phyloP scores from a whole-genome alignment of 2,329 filamentous ascomycete genomes.

The Fusarium lateritium region DNA sequence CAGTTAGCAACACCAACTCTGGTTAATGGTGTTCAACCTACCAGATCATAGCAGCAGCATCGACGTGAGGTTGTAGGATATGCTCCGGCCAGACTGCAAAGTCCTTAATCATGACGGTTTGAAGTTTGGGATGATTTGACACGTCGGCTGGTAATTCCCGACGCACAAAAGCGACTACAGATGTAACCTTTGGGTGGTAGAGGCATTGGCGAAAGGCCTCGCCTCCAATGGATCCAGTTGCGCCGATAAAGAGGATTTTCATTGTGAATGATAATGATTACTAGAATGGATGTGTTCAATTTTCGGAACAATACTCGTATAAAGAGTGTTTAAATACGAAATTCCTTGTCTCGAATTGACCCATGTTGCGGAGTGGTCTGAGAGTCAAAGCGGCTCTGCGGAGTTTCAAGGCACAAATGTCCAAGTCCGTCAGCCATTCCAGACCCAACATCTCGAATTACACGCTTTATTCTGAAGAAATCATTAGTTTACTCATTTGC shows the following conservation, averaged over 20 bases:
- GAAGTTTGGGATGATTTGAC: conserved; percentile 33
- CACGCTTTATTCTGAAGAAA: no score
- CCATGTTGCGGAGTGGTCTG: not conserved
- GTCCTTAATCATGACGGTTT: conserved; percentile 36
- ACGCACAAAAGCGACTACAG: conserved; percentile 53
- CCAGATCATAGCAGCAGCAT: conserved; percentile 47
- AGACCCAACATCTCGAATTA: no score
- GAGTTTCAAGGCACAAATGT: not conserved
- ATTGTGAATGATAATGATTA: conserved; percentile 34
- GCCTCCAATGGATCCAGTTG: conserved; percentile 54
- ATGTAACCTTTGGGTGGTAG: conserved; percentile 49
- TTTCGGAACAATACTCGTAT: no score
- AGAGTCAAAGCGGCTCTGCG: not conserved
- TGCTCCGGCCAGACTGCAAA: conserved; percentile 40
- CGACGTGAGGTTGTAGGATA: conserved; percentile 24
- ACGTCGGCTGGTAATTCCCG: conserved; percentile 43
- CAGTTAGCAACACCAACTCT: not conserved
- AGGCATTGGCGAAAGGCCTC: conserved; percentile 53
- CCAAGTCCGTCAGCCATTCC: not conserved
- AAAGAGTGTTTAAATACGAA: no score
- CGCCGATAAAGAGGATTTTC: conserved; percentile 56
- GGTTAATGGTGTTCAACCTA: conserved; percentile 4
- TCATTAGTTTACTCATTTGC: not conserved
- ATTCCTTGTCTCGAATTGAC: not conserved
- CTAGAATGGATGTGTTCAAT: no score